Evolutionary conservation across 2,329 filamentous ascomycete species (phyloP).

Genomic region (Teratosphaeriaceae sp.): DNA sequence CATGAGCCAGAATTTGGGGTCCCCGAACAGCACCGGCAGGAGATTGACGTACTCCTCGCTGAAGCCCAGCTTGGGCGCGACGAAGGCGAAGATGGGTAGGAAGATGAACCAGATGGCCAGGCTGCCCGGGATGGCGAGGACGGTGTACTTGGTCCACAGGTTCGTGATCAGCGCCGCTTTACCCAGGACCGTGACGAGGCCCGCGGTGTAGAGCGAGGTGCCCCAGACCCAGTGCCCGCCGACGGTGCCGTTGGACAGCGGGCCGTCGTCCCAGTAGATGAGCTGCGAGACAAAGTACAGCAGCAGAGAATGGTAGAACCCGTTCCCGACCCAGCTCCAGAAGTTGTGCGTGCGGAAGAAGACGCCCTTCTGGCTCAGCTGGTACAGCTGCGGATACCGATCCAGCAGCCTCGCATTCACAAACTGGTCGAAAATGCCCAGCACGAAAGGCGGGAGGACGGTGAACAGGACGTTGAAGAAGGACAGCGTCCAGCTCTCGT

Average conservation of each 20-base stretch:
- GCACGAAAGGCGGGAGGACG: constrained; percentile 81
- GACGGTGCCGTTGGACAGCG: constrained; percentile 69
- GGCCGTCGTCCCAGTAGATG: constrained; percentile 76
- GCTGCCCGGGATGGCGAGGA: constrained; percentile 90
- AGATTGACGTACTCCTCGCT: constrained; percentile 81
- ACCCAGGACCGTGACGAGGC: constrained; percentile 85
- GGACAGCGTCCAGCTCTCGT: constrained; percentile 98
- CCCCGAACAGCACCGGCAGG: constrained; percentile 70
- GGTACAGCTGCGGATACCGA: constrained; percentile 92
- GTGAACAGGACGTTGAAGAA: constrained; percentile 99
- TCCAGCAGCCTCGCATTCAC: constrained; percentile 90
- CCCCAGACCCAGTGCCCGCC: constrained; percentile 99
- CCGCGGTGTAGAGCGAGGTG: constrained; percentile 85
- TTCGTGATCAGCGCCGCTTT: constrained; percentile 94
- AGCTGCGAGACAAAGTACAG: constrained; percentile 80
- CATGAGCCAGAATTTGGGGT: constrained; percentile 87
- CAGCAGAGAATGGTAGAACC: constrained; percentile 89
- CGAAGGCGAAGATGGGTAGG: constrained; percentile 77
- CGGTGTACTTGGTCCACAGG: constrained; percentile 98
- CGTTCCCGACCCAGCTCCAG: constrained; percentile 85
- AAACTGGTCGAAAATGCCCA: constrained; percentile 97
- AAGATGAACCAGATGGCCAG: constrained; percentile 89
- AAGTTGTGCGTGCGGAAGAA: constrained; percentile 95
- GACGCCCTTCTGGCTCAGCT: constrained; percentile 81
- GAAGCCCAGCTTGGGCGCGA: constrained; percentile 75